Evolutionary conservation across 768 basidiomycete species (phyloP).

Genomic region (Kwoniella heveanensis): DNA sequence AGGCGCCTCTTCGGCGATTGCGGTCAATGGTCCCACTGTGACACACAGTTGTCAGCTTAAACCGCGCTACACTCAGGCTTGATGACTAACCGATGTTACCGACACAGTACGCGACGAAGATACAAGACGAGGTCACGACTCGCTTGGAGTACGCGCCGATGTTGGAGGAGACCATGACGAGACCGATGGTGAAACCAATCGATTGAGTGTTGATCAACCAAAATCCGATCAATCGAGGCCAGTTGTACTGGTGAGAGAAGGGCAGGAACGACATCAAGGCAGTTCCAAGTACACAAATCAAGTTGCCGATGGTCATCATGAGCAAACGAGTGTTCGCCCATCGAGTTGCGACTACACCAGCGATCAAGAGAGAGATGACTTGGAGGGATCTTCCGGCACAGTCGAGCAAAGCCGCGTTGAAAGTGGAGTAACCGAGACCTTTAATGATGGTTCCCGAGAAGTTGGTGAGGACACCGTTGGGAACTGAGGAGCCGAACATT

Average conservation of each 20-base stretch:
- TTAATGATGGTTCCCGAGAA: conserved; percentile 56
- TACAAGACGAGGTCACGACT: conserved; percentile 48
- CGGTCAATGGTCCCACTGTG: conserved; percentile 41
- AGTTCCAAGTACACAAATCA: conserved; percentile 50
- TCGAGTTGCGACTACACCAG: conserved; percentile 52
- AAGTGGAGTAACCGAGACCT: conserved; percentile 50
- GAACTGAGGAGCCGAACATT: conserved; percentile 53
- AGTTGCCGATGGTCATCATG: conserved; percentile 53
- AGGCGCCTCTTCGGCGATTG: conserved; percentile 46
- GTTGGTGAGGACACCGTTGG: conserved; percentile 56
- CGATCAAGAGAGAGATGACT: conserved; percentile 55
- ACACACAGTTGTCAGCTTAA: not conserved
- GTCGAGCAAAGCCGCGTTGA: conserved; percentile 55
- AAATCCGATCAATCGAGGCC: conserved; percentile 53
- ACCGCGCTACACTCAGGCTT: not conserved
- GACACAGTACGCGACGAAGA: conserved; percentile 53
- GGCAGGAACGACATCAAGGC: conserved; percentile 56
- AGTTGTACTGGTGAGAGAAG: conserved; percentile 39
- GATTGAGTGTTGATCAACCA: conserved; percentile 51
- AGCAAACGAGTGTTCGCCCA: conserved; percentile 51
- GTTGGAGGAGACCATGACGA: conserved; percentile 56
- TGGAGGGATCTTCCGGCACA: conserved; percentile 55
- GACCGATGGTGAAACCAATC: conserved; percentile 56
- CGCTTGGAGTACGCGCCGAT: conserved; percentile 52
- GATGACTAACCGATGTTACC: conserved; percentile 41